phyloP scores from a whole-genome alignment of 371 early-diverging fungal genomes.

The Phascolomyces articulosus region DNA sequence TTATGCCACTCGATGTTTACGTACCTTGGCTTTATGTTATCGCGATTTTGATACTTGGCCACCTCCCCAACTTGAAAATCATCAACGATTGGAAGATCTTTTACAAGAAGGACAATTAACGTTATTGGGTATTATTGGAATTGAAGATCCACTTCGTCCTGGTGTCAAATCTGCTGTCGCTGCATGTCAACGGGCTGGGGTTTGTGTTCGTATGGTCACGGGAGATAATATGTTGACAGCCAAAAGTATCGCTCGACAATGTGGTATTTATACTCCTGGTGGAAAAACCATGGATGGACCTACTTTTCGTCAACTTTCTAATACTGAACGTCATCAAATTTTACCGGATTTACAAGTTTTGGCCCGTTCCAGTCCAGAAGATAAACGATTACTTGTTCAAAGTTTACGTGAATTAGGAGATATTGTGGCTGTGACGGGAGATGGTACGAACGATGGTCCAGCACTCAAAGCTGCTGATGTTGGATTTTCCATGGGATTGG shows the following conservation, averaged over 20 bases:
- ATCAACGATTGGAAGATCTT: conserved; percentile 31
- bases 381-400: conserved; percentile 70
- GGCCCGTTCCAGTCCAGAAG: conserved; percentile 71
- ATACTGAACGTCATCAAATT: conserved; percentile 54
- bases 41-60: conserved; percentile 68
- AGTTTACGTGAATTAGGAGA: conserved; percentile 64
- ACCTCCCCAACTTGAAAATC: not conserved
- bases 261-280: conserved; percentile 66
- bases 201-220: conserved; percentile 83
- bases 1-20: conserved; percentile 68
- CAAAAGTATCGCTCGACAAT: conserved; percentile 70
- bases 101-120: conserved; percentile 46
- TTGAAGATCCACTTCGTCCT: conserved; percentile 74
- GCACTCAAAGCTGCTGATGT: conserved; percentile 79
- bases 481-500: conserved; percentile 82
- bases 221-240: conserved; percentile 78
- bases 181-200: conserved; percentile 73
- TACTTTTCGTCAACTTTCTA: conserved; percentile 59
- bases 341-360: conserved; percentile 74
- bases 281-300: conserved; percentile 72
- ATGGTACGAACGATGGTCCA: conserved; percentile 77
- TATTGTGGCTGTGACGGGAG: conserved; percentile 81
- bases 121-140: conserved; percentile 65
- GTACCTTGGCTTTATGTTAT: conserved; percentile 73
- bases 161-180: conserved; percentile 69